These are phyloP conservation scores for Closterium sp. DNA, from an alignment of 139 green algal species.

Conservation along the genomic window DNA sequence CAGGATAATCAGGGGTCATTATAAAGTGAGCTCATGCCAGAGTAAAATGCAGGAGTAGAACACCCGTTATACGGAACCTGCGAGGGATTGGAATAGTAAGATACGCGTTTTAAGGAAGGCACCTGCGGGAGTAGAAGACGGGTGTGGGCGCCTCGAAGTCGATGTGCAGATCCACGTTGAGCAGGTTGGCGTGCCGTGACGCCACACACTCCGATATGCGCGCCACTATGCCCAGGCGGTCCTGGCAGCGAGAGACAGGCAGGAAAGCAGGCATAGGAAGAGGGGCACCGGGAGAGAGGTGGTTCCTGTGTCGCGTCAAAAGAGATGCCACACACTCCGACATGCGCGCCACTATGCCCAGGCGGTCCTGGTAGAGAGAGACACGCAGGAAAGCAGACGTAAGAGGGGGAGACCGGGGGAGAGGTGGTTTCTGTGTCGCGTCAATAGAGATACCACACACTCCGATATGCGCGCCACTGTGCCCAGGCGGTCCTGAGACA, in stretches of 20 bases:
- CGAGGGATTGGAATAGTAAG: not conserved
- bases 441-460: slow-evolving; percentile 22
- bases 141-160: slow-evolving; percentile 22
- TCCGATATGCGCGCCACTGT: slow-evolving; percentile 41
- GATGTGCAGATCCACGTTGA: slow-evolving; percentile 43
- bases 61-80: not conserved
- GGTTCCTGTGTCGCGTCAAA: not conserved
- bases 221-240: slow-evolving; percentile 41
- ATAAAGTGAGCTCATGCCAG: too few species aligned
- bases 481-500: slow-evolving; percentile 37
- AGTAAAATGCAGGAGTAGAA: not conserved
- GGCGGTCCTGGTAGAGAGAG: slow-evolving; percentile 44
- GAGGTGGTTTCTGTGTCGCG: too few species aligned
- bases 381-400: not conserved
- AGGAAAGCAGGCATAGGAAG: too few species aligned
- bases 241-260: too few species aligned
- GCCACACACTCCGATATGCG: slow-evolving; percentile 40
- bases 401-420: too few species aligned
- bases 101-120: slow-evolving; percentile 13
- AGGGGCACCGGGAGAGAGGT: not conserved
- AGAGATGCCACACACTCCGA: slow-evolving; percentile 40
- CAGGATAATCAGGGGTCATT: too few species aligned
- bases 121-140: slow-evolving; percentile 42
- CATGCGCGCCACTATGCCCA: slow-evolving; percentile 38
- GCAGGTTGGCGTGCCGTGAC: slow-evolving; percentile 32